Base-by-base conservation (phyloP, 306 rosid genomes). In the Prunus mira region DNA sequence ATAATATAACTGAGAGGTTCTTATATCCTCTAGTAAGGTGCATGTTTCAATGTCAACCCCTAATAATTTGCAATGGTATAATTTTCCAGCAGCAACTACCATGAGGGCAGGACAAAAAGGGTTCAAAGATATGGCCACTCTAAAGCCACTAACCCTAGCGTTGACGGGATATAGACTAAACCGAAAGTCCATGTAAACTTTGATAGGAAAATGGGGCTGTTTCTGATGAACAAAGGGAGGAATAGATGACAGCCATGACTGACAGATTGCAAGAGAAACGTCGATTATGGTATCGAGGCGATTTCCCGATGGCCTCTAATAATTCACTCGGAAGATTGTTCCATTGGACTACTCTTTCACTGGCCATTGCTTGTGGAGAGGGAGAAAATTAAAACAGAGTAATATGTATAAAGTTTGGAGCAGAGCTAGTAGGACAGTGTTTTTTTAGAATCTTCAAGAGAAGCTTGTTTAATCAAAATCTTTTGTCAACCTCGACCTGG, bases 161-260 rank as follows among this genome's bases (percentile, higher is more conserved):
- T 12, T 3, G 38, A 12, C 0, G 2, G 0, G 62, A 19, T 18
- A 3, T 9, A 0, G 38, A 18, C 5, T 47, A 14, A 72, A 28
- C 3, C 30, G 50, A 4, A 9, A 14, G 38, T 32, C 22, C 24
- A 67, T 1, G 19, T 57, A 58, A 65, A 43, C 17, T 28, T 9
- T 8, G 28, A 46, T 67, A 19, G 81, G 75, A 4, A 47, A 57
- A 66, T 14, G 32, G 60, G 62, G 22, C 6, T 61, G 67, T 9
- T 20, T 18, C 20, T 55, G 43, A 41, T 50, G 38, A 32, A 32
- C 55, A 12, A 7, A 64, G n/a, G 78, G 58, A 52, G 69, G 70
- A 47, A 72, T 51, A 3, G 78, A 76, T 52, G 73, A 76, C 9
- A 78, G 63, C 78, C 81, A 76, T 34, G 71, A 46, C 12, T 15